Evolutionary conservation across 2,329 filamentous ascomycete genomes (phyloP).

Genomic region (Colletotrichum tofieldiae): DNA sequence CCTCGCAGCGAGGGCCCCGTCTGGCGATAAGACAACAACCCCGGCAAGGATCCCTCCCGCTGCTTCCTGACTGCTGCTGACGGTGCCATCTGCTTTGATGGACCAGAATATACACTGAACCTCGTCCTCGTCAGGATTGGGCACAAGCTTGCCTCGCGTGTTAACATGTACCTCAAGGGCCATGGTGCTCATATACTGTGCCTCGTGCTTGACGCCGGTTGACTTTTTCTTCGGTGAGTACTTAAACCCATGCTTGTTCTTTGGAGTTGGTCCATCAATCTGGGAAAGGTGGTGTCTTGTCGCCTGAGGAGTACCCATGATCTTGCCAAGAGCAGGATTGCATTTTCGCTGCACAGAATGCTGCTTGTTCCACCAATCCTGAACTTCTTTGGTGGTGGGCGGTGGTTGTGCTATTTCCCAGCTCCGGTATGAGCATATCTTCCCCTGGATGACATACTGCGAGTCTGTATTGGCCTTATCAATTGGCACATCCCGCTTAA

Average conservation of each 20-base stretch:
- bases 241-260: slow-evolving; percentile 86
- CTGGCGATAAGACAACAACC: slow-evolving; percentile 79
- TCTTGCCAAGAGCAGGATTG: slow-evolving; percentile 40
- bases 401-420: slow-evolving; percentile 86
- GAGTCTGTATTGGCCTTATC: slow-evolving; percentile 68
- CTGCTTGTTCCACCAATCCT: slow-evolving; percentile 73
- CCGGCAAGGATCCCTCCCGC: slow-evolving; percentile 72
- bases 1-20: slow-evolving; percentile 70
- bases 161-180: slow-evolving; percentile 95
- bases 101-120: slow-evolving; percentile 93
- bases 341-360: slow-evolving; percentile 41
- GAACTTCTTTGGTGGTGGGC: slow-evolving; percentile 79
- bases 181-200: slow-evolving; percentile 97
- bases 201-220: slow-evolving; percentile 85
- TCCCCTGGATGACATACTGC: slow-evolving; percentile 63
- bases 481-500: slow-evolving; percentile 61
- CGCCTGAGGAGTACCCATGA: slow-evolving; percentile 40
- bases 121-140: slow-evolving; percentile 92
- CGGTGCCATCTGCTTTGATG: slow-evolving; percentile 81
- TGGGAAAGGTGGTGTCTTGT: slow-evolving; percentile 75
- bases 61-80: slow-evolving; percentile 63
- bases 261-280: slow-evolving; percentile 90
- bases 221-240: slow-evolving; percentile 84
- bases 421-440: slow-evolving; percentile 72
- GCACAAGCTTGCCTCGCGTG: slow-evolving; percentile 83